These are phyloP conservation scores for Pseudogymnoascus sp. DNA, from an alignment of 2,329 filamentous ascomycete species.

Conservation along the genomic window DNA sequence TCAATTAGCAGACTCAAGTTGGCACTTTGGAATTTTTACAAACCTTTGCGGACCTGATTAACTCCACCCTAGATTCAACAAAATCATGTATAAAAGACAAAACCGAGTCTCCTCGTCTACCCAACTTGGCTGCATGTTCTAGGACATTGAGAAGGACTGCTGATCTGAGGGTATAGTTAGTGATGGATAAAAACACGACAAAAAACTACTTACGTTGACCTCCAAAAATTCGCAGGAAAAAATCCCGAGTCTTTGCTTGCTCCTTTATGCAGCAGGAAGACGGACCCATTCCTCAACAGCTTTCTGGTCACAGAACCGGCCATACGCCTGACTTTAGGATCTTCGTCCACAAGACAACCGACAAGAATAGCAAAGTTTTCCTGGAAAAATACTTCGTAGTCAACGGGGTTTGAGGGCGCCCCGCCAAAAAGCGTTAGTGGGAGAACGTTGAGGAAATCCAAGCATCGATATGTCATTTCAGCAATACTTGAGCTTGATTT, in stretches of 20 bases:
- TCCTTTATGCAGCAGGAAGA: conserved; percentile 21
- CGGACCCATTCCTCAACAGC: conserved; percentile 23
- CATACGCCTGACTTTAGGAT: conserved; percentile 27
- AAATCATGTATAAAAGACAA: conserved; percentile 45
- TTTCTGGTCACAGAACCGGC: conserved; percentile 24
- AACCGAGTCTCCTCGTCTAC: conserved; percentile 22
- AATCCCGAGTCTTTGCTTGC: conserved; percentile 16
- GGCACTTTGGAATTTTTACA: conserved; percentile 12
- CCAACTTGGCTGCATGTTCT: conserved; percentile 24
- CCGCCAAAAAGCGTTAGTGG: conserved; percentile 43
- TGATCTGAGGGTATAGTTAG: conserved; percentile 20
- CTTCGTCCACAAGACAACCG: conserved; percentile 26
- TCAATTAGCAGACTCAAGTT: conserved; percentile 13
- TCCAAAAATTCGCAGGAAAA: conserved; percentile 30
- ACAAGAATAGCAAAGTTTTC: conserved; percentile 25
- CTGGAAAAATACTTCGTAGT: conserved; percentile 31
- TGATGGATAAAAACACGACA: background rate
- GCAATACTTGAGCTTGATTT: conserved; percentile 37
- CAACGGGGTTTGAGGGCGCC: conserved; percentile 30
- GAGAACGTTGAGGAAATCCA: conserved; percentile 51
- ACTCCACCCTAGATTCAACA: conserved; percentile 46
- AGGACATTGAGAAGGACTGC: conserved; percentile 24
- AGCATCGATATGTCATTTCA: conserved; percentile 44
- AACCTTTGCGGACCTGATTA: conserved; percentile 37
- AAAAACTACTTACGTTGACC: conserved; percentile 28